Conservation (phyloP, 116 monocot genomes). For the Dioscorea cayenensis region DNA sequence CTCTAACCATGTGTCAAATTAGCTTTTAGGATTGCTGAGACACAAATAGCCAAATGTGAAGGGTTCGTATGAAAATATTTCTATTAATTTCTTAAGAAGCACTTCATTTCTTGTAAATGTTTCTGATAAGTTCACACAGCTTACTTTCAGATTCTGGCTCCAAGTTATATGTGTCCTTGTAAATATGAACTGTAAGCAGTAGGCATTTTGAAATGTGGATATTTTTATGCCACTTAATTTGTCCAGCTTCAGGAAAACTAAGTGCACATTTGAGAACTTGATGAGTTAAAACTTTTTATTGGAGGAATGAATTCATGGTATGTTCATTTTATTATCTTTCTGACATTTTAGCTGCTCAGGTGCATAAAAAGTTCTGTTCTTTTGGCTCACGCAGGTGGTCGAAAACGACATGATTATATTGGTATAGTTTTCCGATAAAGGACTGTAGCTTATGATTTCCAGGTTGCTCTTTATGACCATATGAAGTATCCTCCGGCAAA, state of each 20-base stretch:
- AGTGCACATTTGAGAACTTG: no score
- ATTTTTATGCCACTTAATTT: not conserved
- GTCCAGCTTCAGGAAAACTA: not conserved
- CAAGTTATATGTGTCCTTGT: not conserved
- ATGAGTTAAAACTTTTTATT: no score
- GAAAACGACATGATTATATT: slow-evolving; percentile 89
- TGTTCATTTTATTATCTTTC: not conserved
- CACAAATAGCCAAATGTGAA: no score
- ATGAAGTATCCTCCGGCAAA: slow-evolving; percentile 82
- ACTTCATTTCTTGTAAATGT: not conserved
- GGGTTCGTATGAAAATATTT: no score
- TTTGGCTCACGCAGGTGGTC: slow-evolving; percentile 49
- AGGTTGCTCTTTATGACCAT: slow-evolving; percentile 96
- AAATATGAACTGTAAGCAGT: not conserved
- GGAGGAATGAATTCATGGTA: not conserved
- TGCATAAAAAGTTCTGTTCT: not conserved
- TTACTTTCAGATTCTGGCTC: not conserved
- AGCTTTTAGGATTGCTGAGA: not conserved
- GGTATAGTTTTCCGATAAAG: slow-evolving; percentile 96
- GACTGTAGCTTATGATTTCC: slow-evolving; percentile 93
- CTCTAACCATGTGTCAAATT: not conserved
- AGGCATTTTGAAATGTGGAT: not conserved
- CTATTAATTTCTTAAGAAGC: not conserved
- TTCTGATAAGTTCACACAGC: not conserved
- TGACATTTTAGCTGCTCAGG: not conserved